Evolutionary conservation across 176 grass and related monocot species (phyloP).

Genomic region (Zizania latifolia): DNA sequence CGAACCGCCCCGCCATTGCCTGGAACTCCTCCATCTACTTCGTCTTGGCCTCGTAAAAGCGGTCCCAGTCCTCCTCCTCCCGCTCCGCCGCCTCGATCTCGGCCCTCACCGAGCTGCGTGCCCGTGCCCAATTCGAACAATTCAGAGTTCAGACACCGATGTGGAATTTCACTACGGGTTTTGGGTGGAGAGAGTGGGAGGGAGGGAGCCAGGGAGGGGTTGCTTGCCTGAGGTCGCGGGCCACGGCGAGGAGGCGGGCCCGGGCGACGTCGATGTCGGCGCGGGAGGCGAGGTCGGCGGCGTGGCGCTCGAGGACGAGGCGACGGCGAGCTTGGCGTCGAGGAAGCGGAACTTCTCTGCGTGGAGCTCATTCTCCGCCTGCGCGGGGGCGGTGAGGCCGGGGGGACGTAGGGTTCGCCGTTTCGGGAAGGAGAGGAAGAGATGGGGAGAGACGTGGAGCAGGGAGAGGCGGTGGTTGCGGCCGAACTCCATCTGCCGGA

Average conservation of each 20-base stretch:
- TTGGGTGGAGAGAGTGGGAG: neutral
- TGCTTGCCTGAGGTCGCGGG: conserved; percentile 40
- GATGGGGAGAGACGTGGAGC: conserved; percentile 39
- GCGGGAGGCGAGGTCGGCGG: conserved; percentile 56
- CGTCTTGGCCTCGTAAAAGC: conserved; percentile 50
- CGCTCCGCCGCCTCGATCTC: conserved; percentile 54
- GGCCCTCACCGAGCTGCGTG: conserved; percentile 41
- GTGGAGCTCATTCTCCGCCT: conserved; percentile 81
- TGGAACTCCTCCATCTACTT: conserved; percentile 72
- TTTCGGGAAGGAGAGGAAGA: neutral
- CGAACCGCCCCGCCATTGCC: conserved; percentile 39
- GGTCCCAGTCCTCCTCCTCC: conserved; percentile 54
- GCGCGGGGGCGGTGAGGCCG: neutral
- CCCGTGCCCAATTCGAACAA: neutral
- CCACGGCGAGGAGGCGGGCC: conserved; percentile 18
- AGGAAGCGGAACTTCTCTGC: conserved; percentile 49
- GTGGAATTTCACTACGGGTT: neutral
- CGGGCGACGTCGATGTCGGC: conserved; percentile 50
- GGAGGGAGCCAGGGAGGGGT: too few species aligned
- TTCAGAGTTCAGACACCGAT: neutral
- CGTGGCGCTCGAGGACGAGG: conserved; percentile 42
- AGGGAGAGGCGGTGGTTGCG: conserved; percentile 62
- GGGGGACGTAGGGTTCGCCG: conserved; percentile 14
- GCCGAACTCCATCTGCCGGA: conserved; percentile 73
- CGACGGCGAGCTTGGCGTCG: conserved; percentile 31